Evolutionary conservation across 306 rosid genomes (phyloP).

Genomic region (Corylus avellana): DNA sequence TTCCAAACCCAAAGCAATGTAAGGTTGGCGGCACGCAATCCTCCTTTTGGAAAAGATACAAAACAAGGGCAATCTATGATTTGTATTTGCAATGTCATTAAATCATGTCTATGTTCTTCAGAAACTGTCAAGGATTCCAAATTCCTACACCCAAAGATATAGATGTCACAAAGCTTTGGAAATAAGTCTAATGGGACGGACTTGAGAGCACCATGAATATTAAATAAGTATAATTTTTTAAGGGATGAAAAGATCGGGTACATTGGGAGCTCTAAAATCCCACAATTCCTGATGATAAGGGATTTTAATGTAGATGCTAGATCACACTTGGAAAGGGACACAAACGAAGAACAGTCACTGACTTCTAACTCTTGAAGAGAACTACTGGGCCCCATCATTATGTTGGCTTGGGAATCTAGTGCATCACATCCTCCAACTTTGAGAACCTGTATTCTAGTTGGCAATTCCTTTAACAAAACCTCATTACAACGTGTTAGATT

Average conservation of each 20-base stretch:
- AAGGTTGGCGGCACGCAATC: not conserved
- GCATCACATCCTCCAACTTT: too few relatives aligned
- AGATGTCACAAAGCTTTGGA: not conserved
- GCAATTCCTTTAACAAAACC: too few relatives aligned
- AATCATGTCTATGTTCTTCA: not conserved
- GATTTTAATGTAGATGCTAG: not conserved
- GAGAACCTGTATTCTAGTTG: too few relatives aligned
- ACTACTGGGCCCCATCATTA: too few relatives aligned
- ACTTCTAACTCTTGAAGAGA: too few relatives aligned
- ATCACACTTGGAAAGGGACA: not conserved
- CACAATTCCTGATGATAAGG: not conserved
- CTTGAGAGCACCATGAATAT: not conserved
- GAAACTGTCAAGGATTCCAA: not conserved
- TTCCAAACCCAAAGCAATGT: not conserved
- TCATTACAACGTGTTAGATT: too few relatives aligned
- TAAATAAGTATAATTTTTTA: not conserved
- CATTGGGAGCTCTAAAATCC: not conserved
- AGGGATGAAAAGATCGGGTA: not conserved
- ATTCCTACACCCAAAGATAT: constrained; percentile 4
- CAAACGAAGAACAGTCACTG: too few relatives aligned
- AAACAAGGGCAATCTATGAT: constrained; percentile 15
- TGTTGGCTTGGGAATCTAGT: too few relatives aligned
- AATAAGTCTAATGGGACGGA: not conserved
- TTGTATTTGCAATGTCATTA: constrained; percentile 10
- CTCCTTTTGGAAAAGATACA: constrained; percentile 6